Evolutionary conservation across 163 green algal species (phyloP).

Genomic region (Scenedesmus sp.): DNA sequence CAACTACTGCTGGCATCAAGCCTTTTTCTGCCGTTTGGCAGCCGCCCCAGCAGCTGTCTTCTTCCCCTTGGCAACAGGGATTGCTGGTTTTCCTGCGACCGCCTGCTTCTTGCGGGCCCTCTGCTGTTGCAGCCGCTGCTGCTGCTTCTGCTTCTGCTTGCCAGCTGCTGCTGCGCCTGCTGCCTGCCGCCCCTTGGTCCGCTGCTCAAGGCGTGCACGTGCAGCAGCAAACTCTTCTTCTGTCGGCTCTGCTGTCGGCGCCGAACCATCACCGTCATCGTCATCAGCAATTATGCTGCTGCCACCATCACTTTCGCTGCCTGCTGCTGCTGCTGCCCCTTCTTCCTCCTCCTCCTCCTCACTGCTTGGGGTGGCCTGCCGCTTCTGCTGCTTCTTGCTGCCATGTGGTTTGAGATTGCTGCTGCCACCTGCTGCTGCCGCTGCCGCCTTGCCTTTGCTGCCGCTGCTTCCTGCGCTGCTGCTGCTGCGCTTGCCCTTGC

Average conservation of each 20-base stretch:
- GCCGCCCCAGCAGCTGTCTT: not conserved
- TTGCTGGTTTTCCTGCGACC: not conserved
- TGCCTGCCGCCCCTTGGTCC: not conserved
- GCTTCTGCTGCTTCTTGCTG: slow-evolving; percentile 23
- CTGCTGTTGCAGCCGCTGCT: slow-evolving; percentile 2
- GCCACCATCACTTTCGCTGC: not conserved
- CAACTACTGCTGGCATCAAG: not conserved
- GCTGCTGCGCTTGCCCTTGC: not conserved
- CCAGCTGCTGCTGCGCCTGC: not conserved
- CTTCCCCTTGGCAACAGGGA: not conserved
- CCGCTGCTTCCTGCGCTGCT: not conserved
- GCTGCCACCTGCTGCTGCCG: slow-evolving; percentile 3
- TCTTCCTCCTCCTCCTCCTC: not conserved
- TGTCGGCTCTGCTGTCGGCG: slow-evolving; percentile 39
- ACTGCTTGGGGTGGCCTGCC: not conserved
- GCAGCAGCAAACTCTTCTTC: slow-evolving; percentile 78
- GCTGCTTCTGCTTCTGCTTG: not conserved
- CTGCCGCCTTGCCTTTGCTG: not conserved
- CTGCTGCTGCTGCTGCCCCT: not conserved
- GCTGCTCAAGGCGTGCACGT: slow-evolving; percentile 34
- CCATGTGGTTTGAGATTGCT: not conserved
- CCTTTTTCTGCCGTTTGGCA: not conserved
- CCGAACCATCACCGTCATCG: not conserved
- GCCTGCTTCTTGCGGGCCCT: not conserved
- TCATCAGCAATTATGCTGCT: slow-evolving; percentile 4